Evolutionary conservation across 768 basidiomycete genomes (phyloP), one percentile per base, ranked within the genome.

Genomic region (Cystofilobasidium bisporidii): DNA sequence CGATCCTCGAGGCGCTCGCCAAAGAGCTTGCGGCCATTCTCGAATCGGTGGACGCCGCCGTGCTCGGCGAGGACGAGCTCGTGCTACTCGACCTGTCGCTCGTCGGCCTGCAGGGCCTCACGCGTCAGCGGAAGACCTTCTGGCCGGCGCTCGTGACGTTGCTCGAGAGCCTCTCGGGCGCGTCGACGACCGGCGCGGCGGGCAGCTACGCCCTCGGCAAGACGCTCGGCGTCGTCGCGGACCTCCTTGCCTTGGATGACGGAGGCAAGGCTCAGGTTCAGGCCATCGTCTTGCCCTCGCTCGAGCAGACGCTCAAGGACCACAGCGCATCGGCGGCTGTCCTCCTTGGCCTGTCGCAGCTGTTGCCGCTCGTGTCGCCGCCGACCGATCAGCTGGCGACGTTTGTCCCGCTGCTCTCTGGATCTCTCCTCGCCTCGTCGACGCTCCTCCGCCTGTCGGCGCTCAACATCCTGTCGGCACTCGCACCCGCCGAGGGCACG

Each of bases 401-500:
- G 22, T 24, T 55, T n/a, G 30, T 43, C 40, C 28, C 55, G 15
- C 36, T 18, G 28, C 76, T 94, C 26, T 79, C 81, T 32, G 72
- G 76, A 0, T 79, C 84, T 24, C 75, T 96, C 1, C 77, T 87
- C 3, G 93, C 91, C 0, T 86, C 91, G 73, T 87, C 87, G 11
- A 83, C 83, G 2, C 65, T 78, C 0, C 78, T 88, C 8, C 85
- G 94, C 17, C 78, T 86, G 1, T 80, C 82, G 24, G 80, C 84
- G 0, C 81, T 96, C 10, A 61, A 69, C 24, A 75, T 79, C 38
- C 71, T 80, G 12, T 67, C 71, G 3, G 64, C 60, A 43, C 71
- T 32, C 30, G 65, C 47, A 20, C 71, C 62, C 4, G 59, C 30
- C 14, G 45, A 41, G 24, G 20, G 60, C 0, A 30, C 47, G 22